Evolutionary conservation across 495 filamentous ascomycete genomes (phyloP).

Genomic region (Podospora sp.): DNA sequence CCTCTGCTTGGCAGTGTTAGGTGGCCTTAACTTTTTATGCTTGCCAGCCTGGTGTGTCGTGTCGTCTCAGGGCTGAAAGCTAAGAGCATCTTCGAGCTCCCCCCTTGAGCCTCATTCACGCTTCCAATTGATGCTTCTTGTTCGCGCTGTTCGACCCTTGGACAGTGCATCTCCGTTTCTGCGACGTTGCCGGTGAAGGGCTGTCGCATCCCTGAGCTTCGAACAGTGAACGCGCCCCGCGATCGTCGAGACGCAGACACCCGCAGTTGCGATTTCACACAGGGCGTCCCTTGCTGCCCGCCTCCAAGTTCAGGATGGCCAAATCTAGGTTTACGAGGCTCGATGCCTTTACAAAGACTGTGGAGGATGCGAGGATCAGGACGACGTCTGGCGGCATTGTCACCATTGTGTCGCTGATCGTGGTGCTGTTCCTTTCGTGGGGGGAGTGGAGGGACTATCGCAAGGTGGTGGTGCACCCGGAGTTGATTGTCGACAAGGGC

Average conservation of each 20-base stretch:
- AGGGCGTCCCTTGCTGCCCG: conserved; percentile 18
- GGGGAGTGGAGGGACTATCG: conserved; percentile 96
- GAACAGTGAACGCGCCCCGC: background rate
- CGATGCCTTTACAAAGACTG: conserved; percentile 98
- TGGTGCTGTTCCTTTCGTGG: conserved; percentile 87
- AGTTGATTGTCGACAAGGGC: conserved; percentile 94
- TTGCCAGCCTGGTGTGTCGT: background rate
- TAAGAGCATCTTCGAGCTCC: conserved; percentile 2
- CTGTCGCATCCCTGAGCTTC: background rate
- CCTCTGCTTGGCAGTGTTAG: conserved; percentile 26
- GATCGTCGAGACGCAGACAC: background rate
- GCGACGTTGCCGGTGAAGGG: background rate
- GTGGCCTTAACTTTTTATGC: conserved; percentile 34
- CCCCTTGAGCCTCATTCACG: background rate
- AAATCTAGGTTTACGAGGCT: conserved; percentile 92
- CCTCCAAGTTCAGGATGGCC: conserved; percentile 27
- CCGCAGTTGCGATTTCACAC: background rate
- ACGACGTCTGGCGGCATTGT: conserved; percentile 97
- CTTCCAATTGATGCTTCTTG: background rate
- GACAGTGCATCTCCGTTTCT: background rate
- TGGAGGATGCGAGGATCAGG: conserved; percentile 94
- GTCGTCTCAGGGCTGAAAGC: conserved; percentile 1
- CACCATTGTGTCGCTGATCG: conserved; percentile 83
- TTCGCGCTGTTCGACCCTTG: background rate
- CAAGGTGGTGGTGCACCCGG: conserved; percentile 81